A percentile compares a stretch with the other conserved stretches of the same genome.
phyloP scores from a whole-genome alignment of 2,329 filamentous ascomycete species.

The Plectosphaerella cucumerina region DNA sequence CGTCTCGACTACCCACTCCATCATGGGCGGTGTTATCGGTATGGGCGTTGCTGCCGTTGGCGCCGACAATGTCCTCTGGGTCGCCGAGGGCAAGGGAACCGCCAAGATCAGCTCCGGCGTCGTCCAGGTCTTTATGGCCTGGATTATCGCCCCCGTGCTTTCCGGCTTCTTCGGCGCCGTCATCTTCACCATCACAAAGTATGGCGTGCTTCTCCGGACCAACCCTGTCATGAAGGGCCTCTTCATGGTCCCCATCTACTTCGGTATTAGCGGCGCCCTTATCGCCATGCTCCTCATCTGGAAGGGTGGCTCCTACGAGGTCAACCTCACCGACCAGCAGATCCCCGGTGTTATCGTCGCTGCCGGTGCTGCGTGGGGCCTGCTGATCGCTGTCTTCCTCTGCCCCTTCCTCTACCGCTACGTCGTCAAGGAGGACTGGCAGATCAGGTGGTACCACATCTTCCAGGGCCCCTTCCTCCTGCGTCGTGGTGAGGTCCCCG shows the following conservation, averaged over 20 bases:
- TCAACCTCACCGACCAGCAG: conserved; percentile 19
- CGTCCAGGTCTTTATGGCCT: conserved; percentile 41
- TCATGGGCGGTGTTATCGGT: conserved; percentile 40
- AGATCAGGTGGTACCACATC: conserved; percentile 48
- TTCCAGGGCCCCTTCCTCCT: conserved; percentile 44
- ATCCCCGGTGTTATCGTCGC: conserved; percentile 45
- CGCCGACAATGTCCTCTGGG: conserved; percentile 34
- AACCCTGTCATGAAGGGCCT: conserved; percentile 37
- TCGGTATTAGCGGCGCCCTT: conserved; percentile 43
- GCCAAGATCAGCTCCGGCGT: conserved; percentile 28
- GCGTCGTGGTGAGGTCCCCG: conserved; percentile 26
- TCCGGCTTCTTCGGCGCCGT: conserved; percentile 37
- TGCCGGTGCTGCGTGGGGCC: conserved; percentile 37
- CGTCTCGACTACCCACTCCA: conserved; percentile 43
- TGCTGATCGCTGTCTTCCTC: conserved; percentile 43
- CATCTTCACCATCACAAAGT: conserved; percentile 38
- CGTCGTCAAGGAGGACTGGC: conserved; percentile 52
- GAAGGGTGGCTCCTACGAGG: conserved; percentile 13
- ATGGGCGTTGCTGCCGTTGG: conserved; percentile 39
- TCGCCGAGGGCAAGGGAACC: conserved; percentile 18
- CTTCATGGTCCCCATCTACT: conserved; percentile 49
- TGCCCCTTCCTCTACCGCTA: conserved; percentile 50
- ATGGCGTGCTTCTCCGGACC: conserved; percentile 33
- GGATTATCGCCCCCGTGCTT: conserved; percentile 42
- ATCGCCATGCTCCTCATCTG: conserved; percentile 14